Base-by-base conservation (phyloP, 331 rosid species). In the Rhamnella rubrinervis region DNA sequence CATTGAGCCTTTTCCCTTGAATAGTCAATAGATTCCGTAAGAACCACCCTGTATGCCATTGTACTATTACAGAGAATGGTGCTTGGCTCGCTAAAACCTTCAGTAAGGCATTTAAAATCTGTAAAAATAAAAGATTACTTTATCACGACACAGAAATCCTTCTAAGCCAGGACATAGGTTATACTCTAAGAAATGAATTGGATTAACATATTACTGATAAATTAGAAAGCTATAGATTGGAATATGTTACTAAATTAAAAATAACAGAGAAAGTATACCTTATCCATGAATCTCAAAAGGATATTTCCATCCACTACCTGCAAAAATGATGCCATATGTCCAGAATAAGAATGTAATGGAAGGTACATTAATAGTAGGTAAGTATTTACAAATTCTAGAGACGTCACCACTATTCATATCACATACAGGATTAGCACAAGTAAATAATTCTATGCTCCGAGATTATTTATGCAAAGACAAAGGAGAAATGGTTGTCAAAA, bases 11-110 rank as follows among this genome's bases (percentile, higher is more conserved):
- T 41, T 75, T 81, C 69, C 76, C 80, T 57, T 78, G 72, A 73
- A 61, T 71, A 73, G 20, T 68, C 41, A 89, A 80, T 73, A 91
- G 82, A 87, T 78, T 88, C 81, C 51, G 85, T 80, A 91, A 76
- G 78, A 86, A 89, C 97, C 97, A 91, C 51, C 97, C 93, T 67
- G 81, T 81, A 77, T 91, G 92, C 96, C 92, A 89, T 65, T 69
- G 80, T 61, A 75, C 74, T 73, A 66, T 71, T 73, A 71, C 46
- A 71, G 96, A 82, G 75, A 80, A 77, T 59, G 90, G 79, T 66
- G 88, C 82, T 76, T 81, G 87, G 82, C 80, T 80, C 59, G 85
- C 87, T 73, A 91, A 80, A 79, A 81, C 81, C 80, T 85, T 88
- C 80, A 91, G 78, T 75, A 91, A 69, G 59, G 86, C 86, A 59